phyloP scores from a whole-genome alignment of 106 monocot genomes.

The Triglochin maritima region DNA sequence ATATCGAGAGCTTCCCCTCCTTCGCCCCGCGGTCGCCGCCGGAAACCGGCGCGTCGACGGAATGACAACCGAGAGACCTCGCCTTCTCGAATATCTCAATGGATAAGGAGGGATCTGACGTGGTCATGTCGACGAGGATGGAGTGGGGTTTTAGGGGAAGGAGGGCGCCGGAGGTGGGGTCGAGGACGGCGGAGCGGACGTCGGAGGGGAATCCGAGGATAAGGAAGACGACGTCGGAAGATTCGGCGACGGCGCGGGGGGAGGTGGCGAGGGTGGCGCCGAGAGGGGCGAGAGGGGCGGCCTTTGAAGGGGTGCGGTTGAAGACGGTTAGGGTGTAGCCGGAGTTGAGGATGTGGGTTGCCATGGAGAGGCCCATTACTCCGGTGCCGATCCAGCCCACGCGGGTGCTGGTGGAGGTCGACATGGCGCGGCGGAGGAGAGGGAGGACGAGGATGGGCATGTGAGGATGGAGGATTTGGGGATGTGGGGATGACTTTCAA shows the following conservation, averaged over 20 bases:
- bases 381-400: conserved; percentile 82
- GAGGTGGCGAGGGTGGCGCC: conserved; percentile 52
- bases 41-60: conserved; percentile 84
- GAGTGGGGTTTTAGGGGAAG: conserved; percentile 37
- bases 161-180: conserved; percentile 34
- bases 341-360: conserved; percentile 58
- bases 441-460: neutral
- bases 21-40: conserved; percentile 88
- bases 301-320: conserved; percentile 73
- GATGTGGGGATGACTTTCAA: too few relatives aligned
- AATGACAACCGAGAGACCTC: conserved; percentile 13
- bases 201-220: conserved; percentile 80
- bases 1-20: conserved; percentile 57
- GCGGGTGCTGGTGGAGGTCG: conserved; percentile 22
- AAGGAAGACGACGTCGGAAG: conserved; percentile 69
- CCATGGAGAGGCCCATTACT: conserved; percentile 83
- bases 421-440: conserved; percentile 4
- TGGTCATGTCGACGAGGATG: conserved; percentile 86
- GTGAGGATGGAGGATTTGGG: neutral
- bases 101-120: conserved; percentile 74
- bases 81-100: conserved; percentile 47
- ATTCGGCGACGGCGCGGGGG: conserved; percentile 43
- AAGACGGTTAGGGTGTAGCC: conserved; percentile 80
- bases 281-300: conserved; percentile 43
- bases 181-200: conserved; percentile 61